phyloP scores from a whole-genome alignment of 2,329 filamentous ascomycete genomes.

The Xylaria sp. region DNA sequence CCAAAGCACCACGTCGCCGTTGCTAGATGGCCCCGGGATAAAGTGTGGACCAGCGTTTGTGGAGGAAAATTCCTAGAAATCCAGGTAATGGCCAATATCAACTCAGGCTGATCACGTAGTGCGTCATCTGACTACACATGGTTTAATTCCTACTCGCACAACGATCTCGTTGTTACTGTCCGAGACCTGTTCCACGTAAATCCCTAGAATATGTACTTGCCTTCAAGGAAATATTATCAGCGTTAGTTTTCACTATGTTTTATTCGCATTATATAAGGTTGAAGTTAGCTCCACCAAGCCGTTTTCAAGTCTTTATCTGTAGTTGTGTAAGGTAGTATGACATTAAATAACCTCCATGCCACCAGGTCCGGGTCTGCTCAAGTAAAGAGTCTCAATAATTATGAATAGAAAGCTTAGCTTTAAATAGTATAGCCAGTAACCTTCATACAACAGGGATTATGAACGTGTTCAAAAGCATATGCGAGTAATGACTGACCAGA shows the following conservation, averaged over 20 bases:
- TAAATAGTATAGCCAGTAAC: too few relatives aligned
- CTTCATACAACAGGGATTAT: background rate
- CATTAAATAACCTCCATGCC: background rate
- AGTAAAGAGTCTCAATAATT: too few relatives aligned
- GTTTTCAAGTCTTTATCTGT: background rate
- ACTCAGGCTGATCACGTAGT: conserved; percentile 24
- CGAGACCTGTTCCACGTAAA: background rate
- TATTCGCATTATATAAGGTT: background rate
- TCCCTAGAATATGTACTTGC: background rate
- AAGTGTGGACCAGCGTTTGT: background rate
- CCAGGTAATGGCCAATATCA: background rate
- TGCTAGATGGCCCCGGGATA: background rate
- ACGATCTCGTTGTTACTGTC: background rate
- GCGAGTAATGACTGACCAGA: background rate
- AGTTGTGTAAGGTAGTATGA: background rate
- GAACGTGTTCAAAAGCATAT: too few relatives aligned
- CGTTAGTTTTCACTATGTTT: background rate
- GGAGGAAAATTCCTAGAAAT: background rate
- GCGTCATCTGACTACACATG: background rate
- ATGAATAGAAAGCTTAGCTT: too few relatives aligned
- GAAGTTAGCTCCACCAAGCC: background rate
- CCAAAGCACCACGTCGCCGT: background rate
- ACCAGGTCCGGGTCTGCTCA: too few relatives aligned
- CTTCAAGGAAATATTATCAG: background rate
- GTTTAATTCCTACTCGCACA: background rate